Evolutionary conservation across 139 green algal genomes (phyloP).

Genomic region (Chlorella sp.): DNA sequence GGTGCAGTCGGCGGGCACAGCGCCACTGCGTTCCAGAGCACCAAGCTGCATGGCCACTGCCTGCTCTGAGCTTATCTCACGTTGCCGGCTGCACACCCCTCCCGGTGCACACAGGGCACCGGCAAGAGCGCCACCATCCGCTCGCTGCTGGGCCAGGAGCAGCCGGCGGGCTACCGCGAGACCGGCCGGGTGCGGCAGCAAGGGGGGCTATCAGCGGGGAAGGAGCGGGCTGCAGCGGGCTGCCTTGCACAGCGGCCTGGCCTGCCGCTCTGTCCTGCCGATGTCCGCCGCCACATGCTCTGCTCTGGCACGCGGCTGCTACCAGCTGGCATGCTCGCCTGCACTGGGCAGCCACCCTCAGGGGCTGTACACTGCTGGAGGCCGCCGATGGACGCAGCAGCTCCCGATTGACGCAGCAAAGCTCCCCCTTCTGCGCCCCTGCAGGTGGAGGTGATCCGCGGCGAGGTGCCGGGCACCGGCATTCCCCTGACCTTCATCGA

Average conservation of each 20-base stretch:
- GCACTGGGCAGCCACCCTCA: neutral
- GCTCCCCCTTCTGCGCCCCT: neutral
- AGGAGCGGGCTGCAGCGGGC: neutral
- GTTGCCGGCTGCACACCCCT: too few relatives aligned
- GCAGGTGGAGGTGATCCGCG: slow-evolving; percentile 55
- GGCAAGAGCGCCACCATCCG: slow-evolving; percentile 82
- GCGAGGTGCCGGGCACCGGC: slow-evolving; percentile 54
- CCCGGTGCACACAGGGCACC: slow-evolving; percentile 45
- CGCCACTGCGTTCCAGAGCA: too few relatives aligned
- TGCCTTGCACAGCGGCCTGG: too few relatives aligned
- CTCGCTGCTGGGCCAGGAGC: slow-evolving; percentile 59
- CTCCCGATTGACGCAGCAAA: too few relatives aligned
- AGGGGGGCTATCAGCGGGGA: too few relatives aligned
- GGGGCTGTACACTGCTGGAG: too few relatives aligned
- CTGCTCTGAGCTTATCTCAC: too few relatives aligned
- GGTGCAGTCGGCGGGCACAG: too few relatives aligned
- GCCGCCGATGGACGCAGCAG: too few relatives aligned
- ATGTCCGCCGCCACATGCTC: too few relatives aligned
- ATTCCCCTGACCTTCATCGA: slow-evolving; percentile 82
- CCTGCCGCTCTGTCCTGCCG: too few relatives aligned
- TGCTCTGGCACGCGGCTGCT: neutral
- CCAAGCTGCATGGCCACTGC: too few relatives aligned
- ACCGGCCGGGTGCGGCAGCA: slow-evolving; percentile 30
- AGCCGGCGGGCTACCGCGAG: slow-evolving; percentile 30
- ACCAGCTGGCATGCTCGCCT: neutral